A percentile compares a stretch with the other conserved stretches of the same genome.
Conservation (phyloP, 305 asterid species). For the Lippia alba region DNA sequence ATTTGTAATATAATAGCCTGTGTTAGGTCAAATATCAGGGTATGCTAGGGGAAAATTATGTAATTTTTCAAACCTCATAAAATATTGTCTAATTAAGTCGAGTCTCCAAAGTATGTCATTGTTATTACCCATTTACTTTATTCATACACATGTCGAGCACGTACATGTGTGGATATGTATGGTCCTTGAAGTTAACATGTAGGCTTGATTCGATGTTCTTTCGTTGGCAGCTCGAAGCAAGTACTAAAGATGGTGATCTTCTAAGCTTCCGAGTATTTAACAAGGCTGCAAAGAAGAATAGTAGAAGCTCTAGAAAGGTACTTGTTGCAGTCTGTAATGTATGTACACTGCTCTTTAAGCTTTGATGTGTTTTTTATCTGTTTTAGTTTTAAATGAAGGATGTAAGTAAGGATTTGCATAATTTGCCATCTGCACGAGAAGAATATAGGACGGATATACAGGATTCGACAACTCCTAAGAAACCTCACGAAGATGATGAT, state of each 20-base stretch:
- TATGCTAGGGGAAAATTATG: too few species aligned
- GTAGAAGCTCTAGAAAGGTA: slow-evolving; percentile 35
- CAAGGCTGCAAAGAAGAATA: slow-evolving; percentile 47
- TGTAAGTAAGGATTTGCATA: slow-evolving; percentile 35
- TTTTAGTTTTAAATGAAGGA: slow-evolving; percentile 25
- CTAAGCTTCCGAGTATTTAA: slow-evolving; percentile 64
- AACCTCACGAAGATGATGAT: slow-evolving; percentile 47
- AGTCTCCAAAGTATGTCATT: too few species aligned
- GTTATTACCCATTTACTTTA: too few species aligned
- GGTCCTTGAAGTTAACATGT: neutral
- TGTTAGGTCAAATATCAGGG: too few species aligned
- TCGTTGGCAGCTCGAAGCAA: slow-evolving; percentile 77
- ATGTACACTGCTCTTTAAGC: slow-evolving; percentile 46
- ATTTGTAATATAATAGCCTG: too few species aligned
- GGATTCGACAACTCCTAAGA: slow-evolving; percentile 50
- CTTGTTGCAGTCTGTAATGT: too few species aligned
- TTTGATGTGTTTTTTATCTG: slow-evolving; percentile 32
- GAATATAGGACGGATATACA: slow-evolving; percentile 48
- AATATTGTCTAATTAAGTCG: too few species aligned
- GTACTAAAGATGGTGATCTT: slow-evolving; percentile 73
- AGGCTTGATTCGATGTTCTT: slow-evolving; percentile 33
- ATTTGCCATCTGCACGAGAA: slow-evolving; percentile 64
- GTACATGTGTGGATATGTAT: too few species aligned
- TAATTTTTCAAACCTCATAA: too few species aligned
- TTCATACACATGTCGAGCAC: too few species aligned